Evolutionary conservation across 1,139 yeast species (phyloP), one percentile per base, ranked within the genome.

Genomic region (Pneumocystis carinii): DNA sequence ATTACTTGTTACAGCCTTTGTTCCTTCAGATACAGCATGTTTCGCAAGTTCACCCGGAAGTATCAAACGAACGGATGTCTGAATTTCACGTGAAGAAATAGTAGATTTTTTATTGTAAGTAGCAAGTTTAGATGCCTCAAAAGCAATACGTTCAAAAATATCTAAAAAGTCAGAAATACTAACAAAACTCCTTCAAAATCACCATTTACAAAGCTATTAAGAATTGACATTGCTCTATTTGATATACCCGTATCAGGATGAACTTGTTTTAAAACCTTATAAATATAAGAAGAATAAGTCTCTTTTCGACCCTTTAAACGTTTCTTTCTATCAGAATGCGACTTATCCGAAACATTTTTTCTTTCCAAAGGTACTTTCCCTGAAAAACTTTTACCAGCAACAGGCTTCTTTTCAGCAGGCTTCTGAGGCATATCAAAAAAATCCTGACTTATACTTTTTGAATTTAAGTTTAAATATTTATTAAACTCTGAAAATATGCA

Each of bases 31-130:
- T 74, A 90, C 96, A 74, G 97, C 97, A 80, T 90, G 97, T 64
- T 90, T 92, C 72, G 98, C 97, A 79, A 92, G 85, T 82, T 92
- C 98, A 85, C 98, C 98, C 71, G 98, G 98, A 75, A 92, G 87
- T 81, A 92, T 92, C 76, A 92, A 86, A 84, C 97, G 88, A 72
- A 92, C 98, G 72, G 98, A 97, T 72, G 97, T 92, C 81, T 92
- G 98, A 75, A 92, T 92, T 81, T 92, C 98, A 83, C 98, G 90
- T 67, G 98, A 96, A 70, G 97, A 90, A 75, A 92, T 92, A 75
- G 98, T 92, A 66, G 97, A 90, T 82, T 90, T 90, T 85, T 92
- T 92, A 88, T 92, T 92, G 87, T 92, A 92, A 75, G 97, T 96
- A 80, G 98, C 98, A 76, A 92, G 86, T 83, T 92, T 92, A 71